These are phyloP conservation scores for Fulvia fulva DNA, from an alignment of 2,329 filamentous ascomycete species.

Conservation along the genomic window DNA sequence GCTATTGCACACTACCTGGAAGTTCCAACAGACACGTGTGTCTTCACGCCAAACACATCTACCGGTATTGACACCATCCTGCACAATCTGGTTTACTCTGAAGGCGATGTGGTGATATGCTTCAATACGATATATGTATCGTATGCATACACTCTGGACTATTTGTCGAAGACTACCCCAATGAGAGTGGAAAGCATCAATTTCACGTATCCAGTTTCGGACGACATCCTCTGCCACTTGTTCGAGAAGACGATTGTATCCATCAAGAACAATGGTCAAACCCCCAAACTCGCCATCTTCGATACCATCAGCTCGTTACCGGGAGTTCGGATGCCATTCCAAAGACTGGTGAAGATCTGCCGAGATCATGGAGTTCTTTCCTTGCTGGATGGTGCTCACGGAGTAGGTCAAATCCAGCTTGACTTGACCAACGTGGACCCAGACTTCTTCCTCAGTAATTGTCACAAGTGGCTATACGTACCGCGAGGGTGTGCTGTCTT, in stretches of 20 bases:
- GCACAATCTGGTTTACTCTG: constrained; percentile 63
- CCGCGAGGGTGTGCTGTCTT: constrained; percentile 77
- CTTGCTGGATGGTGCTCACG: constrained; percentile 79
- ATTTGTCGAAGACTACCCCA: constrained; percentile 61
- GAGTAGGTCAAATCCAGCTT: constrained; percentile 71
- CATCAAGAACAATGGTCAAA: constrained; percentile 54
- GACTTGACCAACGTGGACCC: constrained; percentile 64
- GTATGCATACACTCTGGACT: constrained; percentile 69
- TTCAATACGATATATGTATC: constrained; percentile 76
- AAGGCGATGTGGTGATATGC: constrained; percentile 71
- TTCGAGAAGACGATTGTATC: constrained; percentile 58
- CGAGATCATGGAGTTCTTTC: constrained; percentile 64
- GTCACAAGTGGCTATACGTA: constrained; percentile 82
- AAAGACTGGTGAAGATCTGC: constrained; percentile 61
- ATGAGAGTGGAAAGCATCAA: constrained; percentile 52
- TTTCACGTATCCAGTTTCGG: constrained; percentile 64
- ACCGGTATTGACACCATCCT: constrained; percentile 73
- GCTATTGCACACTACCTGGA: constrained; percentile 65
- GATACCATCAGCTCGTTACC: constrained; percentile 77
- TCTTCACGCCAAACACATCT: constrained; percentile 79
- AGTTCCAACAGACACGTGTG: constrained; percentile 61
- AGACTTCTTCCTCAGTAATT: constrained; percentile 84
- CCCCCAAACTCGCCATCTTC: constrained; percentile 67
- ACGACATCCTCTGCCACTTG: constrained; percentile 58
- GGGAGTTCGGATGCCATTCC: constrained; percentile 74